These are phyloP conservation scores for Magnolia kwangsiensis DNA, from an alignment of 164 flowering plant genomes.

Conservation along the genomic window DNA sequence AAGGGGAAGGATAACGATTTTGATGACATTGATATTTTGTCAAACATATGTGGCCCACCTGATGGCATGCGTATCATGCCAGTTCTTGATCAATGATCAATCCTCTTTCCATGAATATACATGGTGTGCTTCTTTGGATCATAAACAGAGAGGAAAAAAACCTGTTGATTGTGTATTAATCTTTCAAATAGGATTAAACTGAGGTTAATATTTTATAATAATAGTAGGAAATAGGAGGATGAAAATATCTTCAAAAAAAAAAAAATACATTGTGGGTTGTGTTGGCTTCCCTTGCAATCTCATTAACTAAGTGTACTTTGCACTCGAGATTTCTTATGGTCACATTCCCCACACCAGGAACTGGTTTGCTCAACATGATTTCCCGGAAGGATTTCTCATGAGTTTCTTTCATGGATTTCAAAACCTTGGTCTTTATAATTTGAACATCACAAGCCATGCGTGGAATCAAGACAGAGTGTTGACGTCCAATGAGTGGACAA, in stretches of 20 bases:
- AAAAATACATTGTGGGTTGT: constrained; percentile 80
- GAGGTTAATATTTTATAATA: not conserved
- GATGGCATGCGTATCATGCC: not conserved
- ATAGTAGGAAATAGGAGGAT: not conserved
- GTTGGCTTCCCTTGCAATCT: constrained; percentile 63
- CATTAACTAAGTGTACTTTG: constrained; percentile 34
- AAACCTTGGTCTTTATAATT: constrained; percentile 73
- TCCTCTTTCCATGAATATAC: not conserved
- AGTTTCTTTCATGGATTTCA: constrained; percentile 53
- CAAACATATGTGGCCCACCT: no score
- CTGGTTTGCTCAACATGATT: constrained; percentile 83
- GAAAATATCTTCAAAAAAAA: not conserved
- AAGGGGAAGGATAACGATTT: no score
- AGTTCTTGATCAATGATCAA: not conserved
- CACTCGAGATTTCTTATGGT: constrained; percentile 67
- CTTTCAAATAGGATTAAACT: not conserved
- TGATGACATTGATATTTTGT: no score
- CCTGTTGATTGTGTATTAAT: not conserved
- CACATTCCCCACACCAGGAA: constrained; percentile 77
- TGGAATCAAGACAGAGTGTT: not conserved
- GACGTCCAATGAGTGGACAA: not conserved
- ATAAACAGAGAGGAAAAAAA: not conserved
- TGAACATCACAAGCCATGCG: constrained; percentile 11
- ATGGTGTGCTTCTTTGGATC: not conserved
- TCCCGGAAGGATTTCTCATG: constrained; percentile 69